Conservation (phyloP, 306 rosid species). For the Trichosanthes truncata region DNA sequence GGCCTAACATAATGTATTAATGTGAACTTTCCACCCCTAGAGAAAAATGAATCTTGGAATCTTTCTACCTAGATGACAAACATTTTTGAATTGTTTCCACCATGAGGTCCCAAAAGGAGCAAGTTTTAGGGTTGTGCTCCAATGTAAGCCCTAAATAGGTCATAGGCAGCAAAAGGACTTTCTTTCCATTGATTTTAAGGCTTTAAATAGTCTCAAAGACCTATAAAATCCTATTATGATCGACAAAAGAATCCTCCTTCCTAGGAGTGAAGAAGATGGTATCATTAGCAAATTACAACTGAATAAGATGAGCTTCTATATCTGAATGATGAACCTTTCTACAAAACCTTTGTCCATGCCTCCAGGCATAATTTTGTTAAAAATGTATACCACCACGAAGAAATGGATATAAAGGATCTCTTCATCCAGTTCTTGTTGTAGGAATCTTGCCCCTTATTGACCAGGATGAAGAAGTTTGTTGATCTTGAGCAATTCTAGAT, state of each 20-base stretch:
- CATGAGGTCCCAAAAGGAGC: background rate
- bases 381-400: background rate
- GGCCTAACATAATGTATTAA: background rate
- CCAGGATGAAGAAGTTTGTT: background rate
- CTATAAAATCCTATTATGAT: background rate
- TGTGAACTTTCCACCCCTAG: background rate
- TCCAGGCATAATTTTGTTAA: background rate
- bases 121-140: background rate
- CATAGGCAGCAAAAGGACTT: background rate
- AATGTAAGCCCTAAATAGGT: background rate
- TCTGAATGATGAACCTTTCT: background rate
- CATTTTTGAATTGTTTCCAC: background rate
- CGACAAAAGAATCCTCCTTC: background rate
- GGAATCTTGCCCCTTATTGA: background rate
- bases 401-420: background rate
- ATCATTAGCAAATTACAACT: background rate
- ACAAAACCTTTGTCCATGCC: background rate
- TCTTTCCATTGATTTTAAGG: no score
- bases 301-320: background rate
- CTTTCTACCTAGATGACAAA: background rate
- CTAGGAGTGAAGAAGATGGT: background rate
- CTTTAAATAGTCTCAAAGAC: background rate
- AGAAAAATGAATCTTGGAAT: background rate
- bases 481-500: background rate
- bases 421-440: background rate